Percentiles rank a stretch among this genome's conserved stretches.
Evolutionary conservation across 768 basidiomycete genomes (phyloP).

Genomic region (Leccinum subtestaceum): DNA sequence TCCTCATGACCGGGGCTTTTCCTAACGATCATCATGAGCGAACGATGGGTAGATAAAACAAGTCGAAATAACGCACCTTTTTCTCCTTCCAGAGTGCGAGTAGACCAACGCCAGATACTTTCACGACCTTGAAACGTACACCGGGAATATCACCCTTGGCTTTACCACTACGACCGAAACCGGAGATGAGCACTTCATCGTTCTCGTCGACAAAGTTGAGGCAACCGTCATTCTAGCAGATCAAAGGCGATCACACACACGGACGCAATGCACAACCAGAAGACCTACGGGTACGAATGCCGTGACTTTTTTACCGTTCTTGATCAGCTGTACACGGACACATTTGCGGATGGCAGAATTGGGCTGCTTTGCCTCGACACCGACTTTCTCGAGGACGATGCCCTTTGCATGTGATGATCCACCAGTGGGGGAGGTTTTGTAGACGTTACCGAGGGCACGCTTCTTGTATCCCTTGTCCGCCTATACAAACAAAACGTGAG

Average conservation of each 20-base stretch:
- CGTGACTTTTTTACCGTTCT: conserved; percentile 99
- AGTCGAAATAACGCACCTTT: conserved; percentile 60
- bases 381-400: conserved; percentile 99
- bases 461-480: conserved; percentile 99
- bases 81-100: conserved; percentile 99
- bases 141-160: conserved; percentile 99
- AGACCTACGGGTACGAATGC: conserved; percentile 94
- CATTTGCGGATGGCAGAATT: conserved; percentile 99
- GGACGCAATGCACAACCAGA: not conserved
- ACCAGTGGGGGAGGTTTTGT: conserved; percentile 99
- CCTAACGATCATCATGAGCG: conserved; percentile 37
- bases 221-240: conserved; percentile 85
- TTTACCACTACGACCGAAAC: conserved; percentile 99
- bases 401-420: conserved; percentile 99
- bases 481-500: conserved; percentile 39
- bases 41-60: not conserved
- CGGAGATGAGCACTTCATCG: conserved; percentile 98
- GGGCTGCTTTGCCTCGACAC: conserved; percentile 99
- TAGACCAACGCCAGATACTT: conserved; percentile 98
- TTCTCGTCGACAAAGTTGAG: conserved; percentile 99
- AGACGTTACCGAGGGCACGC: conserved; percentile 97
- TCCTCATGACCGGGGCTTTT: conserved; percentile 67
- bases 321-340: conserved; percentile 99
- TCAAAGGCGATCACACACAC: conserved; percentile 6
- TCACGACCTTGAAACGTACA: conserved; percentile 99